These are phyloP conservation scores for Malbranchea zuffiana DNA, from an alignment of 2,329 filamentous ascomycete genomes.

Conservation along the genomic window DNA sequence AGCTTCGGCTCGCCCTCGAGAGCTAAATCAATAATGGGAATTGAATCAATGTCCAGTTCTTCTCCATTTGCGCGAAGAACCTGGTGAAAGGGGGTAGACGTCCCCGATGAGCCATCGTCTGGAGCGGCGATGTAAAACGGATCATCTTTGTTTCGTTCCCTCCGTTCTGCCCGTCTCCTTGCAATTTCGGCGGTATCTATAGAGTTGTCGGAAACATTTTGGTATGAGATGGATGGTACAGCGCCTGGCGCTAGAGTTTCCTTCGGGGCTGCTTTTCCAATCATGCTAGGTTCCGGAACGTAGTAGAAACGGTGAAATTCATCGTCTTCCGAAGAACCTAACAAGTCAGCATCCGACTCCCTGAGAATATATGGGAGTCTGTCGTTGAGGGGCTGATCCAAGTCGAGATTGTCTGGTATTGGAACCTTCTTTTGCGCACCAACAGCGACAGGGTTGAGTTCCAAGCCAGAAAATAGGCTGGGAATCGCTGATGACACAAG, in stretches of 20 bases:
- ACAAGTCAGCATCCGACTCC: conserved; percentile 41
- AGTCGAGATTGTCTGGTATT: conserved; percentile 60
- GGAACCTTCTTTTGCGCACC: conserved; percentile 81
- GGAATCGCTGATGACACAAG: conserved; percentile 86
- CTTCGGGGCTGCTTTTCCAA: conserved; percentile 17
- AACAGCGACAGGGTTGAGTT: conserved; percentile 79
- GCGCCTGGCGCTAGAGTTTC: conserved; percentile 17
- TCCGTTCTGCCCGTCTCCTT: conserved; percentile 61
- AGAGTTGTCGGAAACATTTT: conserved; percentile 18
- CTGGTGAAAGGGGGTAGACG: conserved; percentile 67
- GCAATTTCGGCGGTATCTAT: conserved; percentile 63
- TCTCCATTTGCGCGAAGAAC: conserved; percentile 64
- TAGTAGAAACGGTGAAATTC: conserved; percentile 32
- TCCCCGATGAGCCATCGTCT: conserved; percentile 44
- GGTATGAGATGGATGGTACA: conserved; percentile 27
- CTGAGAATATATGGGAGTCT: conserved; percentile 57
- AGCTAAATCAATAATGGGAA: conserved; percentile 89
- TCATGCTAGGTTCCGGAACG: conserved; percentile 15
- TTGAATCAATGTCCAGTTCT: conserved; percentile 81
- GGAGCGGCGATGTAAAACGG: conserved; percentile 73
- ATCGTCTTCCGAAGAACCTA: conserved; percentile 39
- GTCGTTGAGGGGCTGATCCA: conserved; percentile 71
- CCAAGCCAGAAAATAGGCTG: conserved; percentile 71
- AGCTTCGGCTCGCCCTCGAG: conserved; percentile 39
- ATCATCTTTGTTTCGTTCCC: conserved; percentile 78